These are phyloP conservation scores for Backusella luteola DNA, from an alignment of 192 early-diverging fungal genomes.

Conservation along the genomic window DNA sequence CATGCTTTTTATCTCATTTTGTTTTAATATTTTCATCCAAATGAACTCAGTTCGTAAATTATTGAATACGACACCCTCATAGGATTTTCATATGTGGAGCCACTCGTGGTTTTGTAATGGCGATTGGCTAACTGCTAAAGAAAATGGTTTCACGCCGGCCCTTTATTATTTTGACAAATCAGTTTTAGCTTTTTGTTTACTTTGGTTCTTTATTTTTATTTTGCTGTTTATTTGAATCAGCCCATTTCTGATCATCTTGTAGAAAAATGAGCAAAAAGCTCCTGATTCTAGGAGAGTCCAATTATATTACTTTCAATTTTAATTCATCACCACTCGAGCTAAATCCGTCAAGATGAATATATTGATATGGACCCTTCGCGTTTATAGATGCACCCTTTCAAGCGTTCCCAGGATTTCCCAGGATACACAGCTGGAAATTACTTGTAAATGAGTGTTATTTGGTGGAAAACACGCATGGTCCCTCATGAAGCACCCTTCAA, in stretches of 20 bases:
- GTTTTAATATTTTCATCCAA: background rate
- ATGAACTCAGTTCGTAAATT: background rate
- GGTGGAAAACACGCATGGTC: background rate
- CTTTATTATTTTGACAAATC: background rate
- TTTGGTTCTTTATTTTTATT: background rate
- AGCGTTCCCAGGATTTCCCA: background rate
- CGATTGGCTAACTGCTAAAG: background rate
- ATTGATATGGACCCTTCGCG: background rate
- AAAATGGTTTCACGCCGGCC: background rate
- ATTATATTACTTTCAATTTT: background rate
- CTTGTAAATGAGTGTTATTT: background rate
- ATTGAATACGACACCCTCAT: background rate
- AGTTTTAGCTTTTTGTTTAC: background rate
- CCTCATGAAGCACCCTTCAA: background rate
- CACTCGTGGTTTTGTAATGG: background rate
- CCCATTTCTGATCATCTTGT: background rate
- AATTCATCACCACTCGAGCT: background rate
- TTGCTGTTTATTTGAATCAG: background rate
- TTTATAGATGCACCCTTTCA: background rate
- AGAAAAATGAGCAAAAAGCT: background rate
- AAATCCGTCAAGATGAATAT: background rate
- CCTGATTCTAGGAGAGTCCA: background rate
- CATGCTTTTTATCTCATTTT: background rate
- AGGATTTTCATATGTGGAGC: background rate
- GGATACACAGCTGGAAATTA: background rate